Base-by-base conservation (phyloP, 768 basidiomycete species). In the Kwoniella newhampshirensis region DNA sequence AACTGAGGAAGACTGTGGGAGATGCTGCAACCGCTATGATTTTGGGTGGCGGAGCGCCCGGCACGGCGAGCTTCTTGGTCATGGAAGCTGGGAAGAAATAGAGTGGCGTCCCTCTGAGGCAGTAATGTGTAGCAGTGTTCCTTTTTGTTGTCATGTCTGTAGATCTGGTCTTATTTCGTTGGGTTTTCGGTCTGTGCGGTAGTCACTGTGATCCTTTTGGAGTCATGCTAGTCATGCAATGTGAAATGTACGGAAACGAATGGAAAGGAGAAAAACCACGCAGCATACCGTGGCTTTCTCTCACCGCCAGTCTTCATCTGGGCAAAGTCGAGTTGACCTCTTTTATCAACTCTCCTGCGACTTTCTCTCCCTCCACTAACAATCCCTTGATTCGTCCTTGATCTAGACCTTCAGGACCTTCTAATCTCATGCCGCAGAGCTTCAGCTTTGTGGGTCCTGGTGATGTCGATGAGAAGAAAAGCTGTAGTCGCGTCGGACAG, bases 1-100 rank as follows among this genome's bases (percentile, higher is more conserved):
- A 89, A 69, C 83, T 91, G 57, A 80, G 81, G 72, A 87, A 87
- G 78, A 91, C 91, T 20, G 80, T 94, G 23, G 93, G 93, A 2
- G 89, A 93, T 72, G 86, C 89, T 17, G 88, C 85, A 2, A 83
- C 86, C 37, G 86, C 86, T 42, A 83, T 93, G 71, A 83, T 91
- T 12, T 78, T 86, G 2, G 80, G 84, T 5, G 83, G 72, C 2
- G 62, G 64, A 1, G 49, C 59, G 17, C 66, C 67, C 5, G 65
- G 62, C 6, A 54, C 55, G 4, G 75, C 73, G 1, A 75, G 71
- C 45, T 74, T 77, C 60, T 54, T 77, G 50, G 74, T 78, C 15
- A 66, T 78, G n/a, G 77, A 79, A 51, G 68, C 71, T 21, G 73
- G 52, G 4, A 55, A 57, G 51, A 35, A 28, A 40, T 58, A 28